Evolutionary conservation across 2,329 filamentous ascomycete species (phyloP), one percentile per base, ranked within the genome.

Genomic region (Hymenoscyphus scutula): DNA sequence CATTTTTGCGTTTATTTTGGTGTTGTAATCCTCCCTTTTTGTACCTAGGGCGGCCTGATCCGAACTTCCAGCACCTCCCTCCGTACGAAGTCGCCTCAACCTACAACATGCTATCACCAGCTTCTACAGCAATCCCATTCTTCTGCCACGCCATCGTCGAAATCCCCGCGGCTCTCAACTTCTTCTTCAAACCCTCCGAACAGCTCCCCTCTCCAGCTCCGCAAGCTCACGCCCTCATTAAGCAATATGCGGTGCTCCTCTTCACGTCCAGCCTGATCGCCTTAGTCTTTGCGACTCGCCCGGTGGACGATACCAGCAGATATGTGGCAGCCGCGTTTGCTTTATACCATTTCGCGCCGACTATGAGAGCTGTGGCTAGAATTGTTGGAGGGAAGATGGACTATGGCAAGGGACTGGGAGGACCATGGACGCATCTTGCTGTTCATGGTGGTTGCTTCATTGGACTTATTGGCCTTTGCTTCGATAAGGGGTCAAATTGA

Each of bases 191-290:
- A 25, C 76, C 76, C 7, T 70, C 72, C 13, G 58, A 69, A 27
- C 72, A 73, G 51, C 71, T 77, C 17, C 61, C 69, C 2, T 48
- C 58, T 4, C 65, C 73, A 41, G 72, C 74, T 38, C 72, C 74
- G 10, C 69, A 74, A 64, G 73, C 76, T 10, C 72, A 77, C 48
- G 67, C 74, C 27, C 57, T 72, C 29, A 73, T 78, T 56, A 68
- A 70, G 34, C 76, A 78, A 68, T 78, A 77, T 62, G 75, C 76
- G n/a, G 63, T 76, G 6, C 68, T 77, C 0, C 68, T 78, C 5
- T 57, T 77, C 17, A 61, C 66, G 15, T 74, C 75, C 11, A 72
- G 68, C 61, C 63, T 77, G 41, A 70, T 78, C 30, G 73, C 76
- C 5, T 30, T 71, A 4, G 67, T 73, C 10, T 76, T 77, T 58